These are phyloP conservation scores for Zymoseptoria tritici DNA, from an alignment of 2,329 filamentous ascomycete species.

Conservation along the genomic window DNA sequence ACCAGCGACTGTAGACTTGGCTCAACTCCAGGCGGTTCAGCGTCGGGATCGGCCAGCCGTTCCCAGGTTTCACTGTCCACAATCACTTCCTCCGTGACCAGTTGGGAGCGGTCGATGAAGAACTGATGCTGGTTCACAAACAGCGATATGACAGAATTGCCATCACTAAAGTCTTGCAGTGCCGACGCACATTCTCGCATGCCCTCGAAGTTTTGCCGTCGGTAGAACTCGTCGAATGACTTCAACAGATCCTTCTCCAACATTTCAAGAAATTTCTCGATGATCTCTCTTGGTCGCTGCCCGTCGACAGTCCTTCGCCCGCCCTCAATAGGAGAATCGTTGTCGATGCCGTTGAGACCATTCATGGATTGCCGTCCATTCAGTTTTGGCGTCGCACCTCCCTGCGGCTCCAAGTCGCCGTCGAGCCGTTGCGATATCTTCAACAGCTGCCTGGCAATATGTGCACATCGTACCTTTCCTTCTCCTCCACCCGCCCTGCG, in stretches of 20 bases:
- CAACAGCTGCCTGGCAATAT: constrained; percentile 87
- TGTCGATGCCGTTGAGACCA: constrained; percentile 44
- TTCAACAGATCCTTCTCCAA: constrained; percentile 90
- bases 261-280: constrained; percentile 94
- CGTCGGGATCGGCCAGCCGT: constrained; percentile 84
- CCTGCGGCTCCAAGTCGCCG: constrained; percentile 44
- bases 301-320: constrained; percentile 48
- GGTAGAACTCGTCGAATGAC: constrained; percentile 96
- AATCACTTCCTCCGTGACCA: constrained; percentile 78
- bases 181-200: constrained; percentile 97
- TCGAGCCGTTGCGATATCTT: constrained; percentile 90
- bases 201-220: constrained; percentile 89
- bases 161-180: constrained; percentile 90
- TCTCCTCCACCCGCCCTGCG: constrained; percentile 77
- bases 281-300: constrained; percentile 57
- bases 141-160: constrained; percentile 85
- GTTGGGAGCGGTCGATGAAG: constrained; percentile 91
- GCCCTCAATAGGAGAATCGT: constrained; percentile 38
- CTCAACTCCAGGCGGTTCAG: constrained; percentile 84
- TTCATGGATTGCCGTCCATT: constrained; percentile 28
- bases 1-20: constrained; percentile 84
- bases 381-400: constrained; percentile 21
- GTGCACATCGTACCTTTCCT: constrained; percentile 87
- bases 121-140: constrained; percentile 99
- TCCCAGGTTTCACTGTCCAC: constrained; percentile 75